Evolutionary conservation across 352 stramenopile species (phyloP).

Genomic region (Pythium periplocum): DNA sequence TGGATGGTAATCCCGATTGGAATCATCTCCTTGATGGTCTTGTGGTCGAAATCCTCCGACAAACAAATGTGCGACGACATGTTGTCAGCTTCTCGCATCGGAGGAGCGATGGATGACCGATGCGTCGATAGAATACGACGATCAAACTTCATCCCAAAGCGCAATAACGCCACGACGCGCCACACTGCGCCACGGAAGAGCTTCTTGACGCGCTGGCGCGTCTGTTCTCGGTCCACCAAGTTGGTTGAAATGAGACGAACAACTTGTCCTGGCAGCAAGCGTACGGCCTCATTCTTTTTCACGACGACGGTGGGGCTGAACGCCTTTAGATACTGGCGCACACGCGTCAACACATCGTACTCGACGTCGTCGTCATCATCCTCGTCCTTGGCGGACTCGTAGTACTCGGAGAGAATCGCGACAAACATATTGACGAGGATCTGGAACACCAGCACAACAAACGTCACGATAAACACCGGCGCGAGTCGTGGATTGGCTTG

Average conservation of each 20-base stretch:
- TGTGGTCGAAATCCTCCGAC: slow-evolving; percentile 87
- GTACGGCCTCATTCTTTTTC: slow-evolving; percentile 70
- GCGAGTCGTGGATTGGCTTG: slow-evolving; percentile 78
- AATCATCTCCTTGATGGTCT: slow-evolving; percentile 88
- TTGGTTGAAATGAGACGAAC: slow-evolving; percentile 85
- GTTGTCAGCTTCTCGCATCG: slow-evolving; percentile 29
- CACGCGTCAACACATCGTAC: slow-evolving; percentile 80
- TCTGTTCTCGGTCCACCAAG: slow-evolving; percentile 83
- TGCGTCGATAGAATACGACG: slow-evolving; percentile 66
- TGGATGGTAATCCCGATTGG: slow-evolving; percentile 79
- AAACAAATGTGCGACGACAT: slow-evolving; percentile 73
- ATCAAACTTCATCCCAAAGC: slow-evolving; percentile 87
- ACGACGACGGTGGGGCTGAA: slow-evolving; percentile 76
- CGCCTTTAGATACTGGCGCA: slow-evolving; percentile 68
- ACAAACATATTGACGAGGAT: slow-evolving; percentile 90
- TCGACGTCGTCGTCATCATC: slow-evolving; percentile 70
- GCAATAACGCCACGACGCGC: slow-evolving; percentile 77
- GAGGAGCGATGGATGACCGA: slow-evolving; percentile 25
- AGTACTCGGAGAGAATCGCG: slow-evolving; percentile 85
- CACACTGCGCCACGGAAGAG: slow-evolving; percentile 80
- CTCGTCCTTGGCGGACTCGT: slow-evolving; percentile 79
- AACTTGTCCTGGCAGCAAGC: slow-evolving; percentile 56
- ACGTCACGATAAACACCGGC: slow-evolving; percentile 80
- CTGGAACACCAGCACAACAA: slow-evolving; percentile 84
- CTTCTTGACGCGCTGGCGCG: slow-evolving; percentile 70